Conservation (phyloP, 2,329 filamentous ascomycete species). For the Tolypocladium tundrense region DNA sequence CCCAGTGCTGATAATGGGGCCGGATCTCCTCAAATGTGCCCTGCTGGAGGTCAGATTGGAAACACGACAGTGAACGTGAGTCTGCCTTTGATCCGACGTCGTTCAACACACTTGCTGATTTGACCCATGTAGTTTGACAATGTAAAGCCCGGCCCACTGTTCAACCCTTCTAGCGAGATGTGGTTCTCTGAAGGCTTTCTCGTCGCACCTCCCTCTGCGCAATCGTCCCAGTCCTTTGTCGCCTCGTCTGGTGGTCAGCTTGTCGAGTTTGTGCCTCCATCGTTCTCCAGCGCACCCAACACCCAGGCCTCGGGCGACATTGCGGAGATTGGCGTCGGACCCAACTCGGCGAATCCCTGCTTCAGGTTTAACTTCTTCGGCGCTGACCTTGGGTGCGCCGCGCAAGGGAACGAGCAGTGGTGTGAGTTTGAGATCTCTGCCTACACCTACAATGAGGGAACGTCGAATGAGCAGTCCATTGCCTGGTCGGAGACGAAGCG, state of each 20-base stretch:
- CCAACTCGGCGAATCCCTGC: constrained; percentile 23
- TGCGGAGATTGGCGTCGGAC: constrained; percentile 29
- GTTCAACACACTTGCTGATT: neutral
- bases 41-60: constrained; percentile 21
- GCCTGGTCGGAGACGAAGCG: constrained; percentile 29
- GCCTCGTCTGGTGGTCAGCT: constrained; percentile 29
- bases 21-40: constrained; percentile 13
- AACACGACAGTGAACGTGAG: constrained; percentile 28
- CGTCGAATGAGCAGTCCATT: constrained; percentile 23
- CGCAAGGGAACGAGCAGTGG: constrained; percentile 22
- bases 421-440: constrained; percentile 32
- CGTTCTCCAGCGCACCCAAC: constrained; percentile 15
- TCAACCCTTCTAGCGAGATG: constrained; percentile 27
- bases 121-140: constrained; percentile 25
- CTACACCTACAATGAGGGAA: constrained; percentile 23
- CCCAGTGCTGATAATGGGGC: constrained; percentile 2
- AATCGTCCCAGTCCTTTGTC: constrained; percentile 20
- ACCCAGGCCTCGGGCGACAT: constrained; percentile 18
- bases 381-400: constrained; percentile 28
- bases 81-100: neutral
- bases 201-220: constrained; percentile 23
- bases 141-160: constrained; percentile 23
- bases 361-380: constrained; percentile 29
- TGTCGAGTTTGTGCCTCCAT: constrained; percentile 28
- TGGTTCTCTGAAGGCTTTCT: constrained; percentile 33